These are phyloP conservation scores for Phlebiopsis flavidoalba DNA, from an alignment of 768 basidiomycete genomes.

Conservation along the genomic window DNA sequence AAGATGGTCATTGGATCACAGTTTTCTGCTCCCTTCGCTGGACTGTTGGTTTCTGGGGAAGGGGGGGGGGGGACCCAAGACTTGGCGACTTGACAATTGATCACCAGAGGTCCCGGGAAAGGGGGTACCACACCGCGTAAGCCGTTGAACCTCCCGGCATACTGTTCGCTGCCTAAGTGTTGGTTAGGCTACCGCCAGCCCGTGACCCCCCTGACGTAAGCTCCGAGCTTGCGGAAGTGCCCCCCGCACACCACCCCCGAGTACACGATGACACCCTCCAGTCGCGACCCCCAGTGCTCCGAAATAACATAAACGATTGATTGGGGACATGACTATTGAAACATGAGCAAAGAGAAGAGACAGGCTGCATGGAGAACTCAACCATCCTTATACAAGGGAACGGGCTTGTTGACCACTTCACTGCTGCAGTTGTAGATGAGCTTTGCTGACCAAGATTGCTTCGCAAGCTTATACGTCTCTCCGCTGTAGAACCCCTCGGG, in stretches of 20 bases:
- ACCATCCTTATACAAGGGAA: slow-evolving; percentile 97
- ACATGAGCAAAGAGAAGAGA: too few species aligned
- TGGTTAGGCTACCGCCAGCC: slow-evolving; percentile 85
- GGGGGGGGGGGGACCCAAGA: too few species aligned
- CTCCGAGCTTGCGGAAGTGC: slow-evolving; percentile 95
- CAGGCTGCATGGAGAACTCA: slow-evolving; percentile 26
- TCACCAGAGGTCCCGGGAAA: too few species aligned
- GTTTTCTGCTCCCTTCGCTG: too few species aligned
- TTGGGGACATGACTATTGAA: slow-evolving; percentile 87
- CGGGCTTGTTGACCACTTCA: slow-evolving; percentile 75
- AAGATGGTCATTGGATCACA: too few species aligned
- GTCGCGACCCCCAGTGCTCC: slow-evolving; percentile 89
- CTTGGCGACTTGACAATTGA: too few species aligned
- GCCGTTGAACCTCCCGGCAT: slow-evolving; percentile 96
- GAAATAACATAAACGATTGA: too few species aligned
- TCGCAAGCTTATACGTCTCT: slow-evolving; percentile 91
- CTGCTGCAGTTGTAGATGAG: slow-evolving; percentile 92
- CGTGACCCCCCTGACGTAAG: slow-evolving; percentile 98
- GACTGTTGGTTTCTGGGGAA: too few species aligned
- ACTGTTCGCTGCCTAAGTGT: slow-evolving; percentile 80
- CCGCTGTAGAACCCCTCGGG: slow-evolving; percentile 74
- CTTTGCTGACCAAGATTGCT: slow-evolving; percentile 95
- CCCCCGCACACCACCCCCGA: slow-evolving; percentile 92
- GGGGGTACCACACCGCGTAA: slow-evolving; percentile 93
- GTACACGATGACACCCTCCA: slow-evolving; percentile 92